phyloP scores from a whole-genome alignment of 306 rosid species.

The Prunus kanzakura region DNA sequence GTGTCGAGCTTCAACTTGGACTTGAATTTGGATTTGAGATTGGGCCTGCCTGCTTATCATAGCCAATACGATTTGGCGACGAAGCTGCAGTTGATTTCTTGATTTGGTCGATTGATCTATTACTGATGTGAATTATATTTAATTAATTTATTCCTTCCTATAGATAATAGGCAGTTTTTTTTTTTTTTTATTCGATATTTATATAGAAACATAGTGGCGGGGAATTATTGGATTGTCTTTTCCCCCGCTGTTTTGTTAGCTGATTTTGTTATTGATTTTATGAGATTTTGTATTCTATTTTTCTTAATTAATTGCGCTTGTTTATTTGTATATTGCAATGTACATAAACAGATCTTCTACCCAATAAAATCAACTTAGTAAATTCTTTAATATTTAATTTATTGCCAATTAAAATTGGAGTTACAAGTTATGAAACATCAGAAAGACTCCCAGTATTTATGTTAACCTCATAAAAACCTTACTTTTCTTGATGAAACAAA shows the following conservation, averaged over 20 bases:
- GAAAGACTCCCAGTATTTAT: no score
- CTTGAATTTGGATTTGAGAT: slow-evolving; percentile 55
- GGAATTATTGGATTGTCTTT: neutral
- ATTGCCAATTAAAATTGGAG: no score
- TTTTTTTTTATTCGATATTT: neutral
- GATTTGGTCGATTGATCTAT: neutral
- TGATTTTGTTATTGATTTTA: neutral
- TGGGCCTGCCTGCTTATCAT: slow-evolving; percentile 24
- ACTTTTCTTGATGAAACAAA: no score
- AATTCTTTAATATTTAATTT: no score
- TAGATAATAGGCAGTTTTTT: neutral
- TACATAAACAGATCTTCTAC: no score
- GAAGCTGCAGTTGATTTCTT: slow-evolving; percentile 24
- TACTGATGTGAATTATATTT: neutral
- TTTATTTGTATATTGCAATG: neutral
- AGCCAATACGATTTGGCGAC: slow-evolving; percentile 8
- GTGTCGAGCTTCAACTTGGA: slow-evolving; percentile 50
- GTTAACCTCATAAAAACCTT: no score
- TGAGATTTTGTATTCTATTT: neutral
- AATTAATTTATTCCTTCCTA: neutral
- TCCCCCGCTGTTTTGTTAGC: neutral
- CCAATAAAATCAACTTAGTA: no score
- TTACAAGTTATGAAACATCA: no score
- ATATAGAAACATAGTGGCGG: neutral
- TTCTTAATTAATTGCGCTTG: neutral